Percentiles rank a stretch among this genome's conserved stretches.
These are phyloP conservation scores for Hypomontagnella monticulosa DNA, from an alignment of 495 filamentous ascomycete genomes.

Conservation along the genomic window DNA sequence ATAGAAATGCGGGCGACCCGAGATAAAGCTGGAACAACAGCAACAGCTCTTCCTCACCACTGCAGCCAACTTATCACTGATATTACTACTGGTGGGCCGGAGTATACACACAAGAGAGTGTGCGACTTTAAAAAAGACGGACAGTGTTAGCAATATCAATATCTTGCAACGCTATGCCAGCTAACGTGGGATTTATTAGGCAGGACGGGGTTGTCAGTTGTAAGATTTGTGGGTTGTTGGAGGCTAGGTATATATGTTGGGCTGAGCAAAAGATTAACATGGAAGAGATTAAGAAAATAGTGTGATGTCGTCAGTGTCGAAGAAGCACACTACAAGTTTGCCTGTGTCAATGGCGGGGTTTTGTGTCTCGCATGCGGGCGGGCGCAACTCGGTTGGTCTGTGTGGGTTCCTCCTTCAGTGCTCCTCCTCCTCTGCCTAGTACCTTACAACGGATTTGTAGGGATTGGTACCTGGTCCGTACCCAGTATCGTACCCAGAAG, in stretches of 20 bases:
- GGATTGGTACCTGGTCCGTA: too few relatives aligned
- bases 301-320: conserved; percentile 41
- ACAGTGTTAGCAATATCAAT: conserved; percentile 15
- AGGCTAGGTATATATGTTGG: neutral
- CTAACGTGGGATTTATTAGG: neutral
- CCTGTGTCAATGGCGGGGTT: conserved; percentile 41
- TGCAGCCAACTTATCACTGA: neutral
- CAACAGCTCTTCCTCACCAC: too few relatives aligned
- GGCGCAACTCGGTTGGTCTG: conserved; percentile 17
- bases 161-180: conserved; percentile 4
- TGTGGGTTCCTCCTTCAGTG: neutral
- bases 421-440: too few relatives aligned
- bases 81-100: neutral
- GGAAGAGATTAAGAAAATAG: conserved; percentile 24
- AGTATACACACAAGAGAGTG: too few relatives aligned
- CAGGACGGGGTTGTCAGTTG: neutral
- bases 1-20: conserved; percentile 31
- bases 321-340: conserved; percentile 25
- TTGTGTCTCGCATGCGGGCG: conserved; percentile 42
- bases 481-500: neutral
- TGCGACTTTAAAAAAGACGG: too few relatives aligned
- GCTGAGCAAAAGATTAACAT: conserved; percentile 9
- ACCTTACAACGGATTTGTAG: too few relatives aligned
- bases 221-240: neutral
- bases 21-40: conserved; percentile 27